Percentiles rank a stretch among this genome's conserved stretches.
Conservation (phyloP, 2,329 filamentous ascomycete species). For the Aspergillus pseudotamarii region DNA sequence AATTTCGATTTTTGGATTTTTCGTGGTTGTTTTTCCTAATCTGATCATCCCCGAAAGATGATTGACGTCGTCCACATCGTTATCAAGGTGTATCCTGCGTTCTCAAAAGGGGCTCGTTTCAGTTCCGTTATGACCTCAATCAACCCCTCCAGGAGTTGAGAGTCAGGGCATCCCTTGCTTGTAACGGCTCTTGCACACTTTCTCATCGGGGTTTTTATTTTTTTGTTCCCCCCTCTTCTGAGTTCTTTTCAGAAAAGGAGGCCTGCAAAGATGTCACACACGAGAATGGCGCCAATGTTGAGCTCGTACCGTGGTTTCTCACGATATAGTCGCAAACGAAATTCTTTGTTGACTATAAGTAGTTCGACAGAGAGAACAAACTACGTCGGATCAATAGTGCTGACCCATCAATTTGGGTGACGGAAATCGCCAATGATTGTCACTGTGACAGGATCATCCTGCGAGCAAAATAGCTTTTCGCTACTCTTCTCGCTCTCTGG, state of each 20-base stretch:
- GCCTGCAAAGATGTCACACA: not conserved
- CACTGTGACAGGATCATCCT: slow-evolving; percentile 7
- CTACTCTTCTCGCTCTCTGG: not conserved
- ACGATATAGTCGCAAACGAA: not conserved
- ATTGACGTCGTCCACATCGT: not conserved
- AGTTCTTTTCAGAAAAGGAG: not conserved
- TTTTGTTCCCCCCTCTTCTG: too few relatives aligned
- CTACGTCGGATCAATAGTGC: not conserved
- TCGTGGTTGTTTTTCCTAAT: not conserved
- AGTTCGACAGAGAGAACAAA: not conserved
- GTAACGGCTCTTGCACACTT: not conserved
- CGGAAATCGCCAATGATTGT: slow-evolving; percentile 14
- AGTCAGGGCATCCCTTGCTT: not conserved
- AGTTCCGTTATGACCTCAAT: not conserved
- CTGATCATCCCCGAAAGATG: not conserved
- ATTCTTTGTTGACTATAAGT: not conserved
- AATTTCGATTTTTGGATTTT: not conserved
- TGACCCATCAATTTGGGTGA: not conserved
- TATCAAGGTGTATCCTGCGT: not conserved
- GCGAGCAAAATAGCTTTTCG: slow-evolving; percentile 13
- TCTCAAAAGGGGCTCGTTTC: not conserved
- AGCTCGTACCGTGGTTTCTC: not conserved
- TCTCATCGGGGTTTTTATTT: not conserved
- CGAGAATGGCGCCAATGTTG: not conserved
- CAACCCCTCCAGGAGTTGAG: not conserved